Percentiles rank a stretch among this genome's conserved stretches.
Evolutionary conservation across 352 stramenopile genomes (phyloP).

Genomic region (Chrysophaeum taylorii): DNA sequence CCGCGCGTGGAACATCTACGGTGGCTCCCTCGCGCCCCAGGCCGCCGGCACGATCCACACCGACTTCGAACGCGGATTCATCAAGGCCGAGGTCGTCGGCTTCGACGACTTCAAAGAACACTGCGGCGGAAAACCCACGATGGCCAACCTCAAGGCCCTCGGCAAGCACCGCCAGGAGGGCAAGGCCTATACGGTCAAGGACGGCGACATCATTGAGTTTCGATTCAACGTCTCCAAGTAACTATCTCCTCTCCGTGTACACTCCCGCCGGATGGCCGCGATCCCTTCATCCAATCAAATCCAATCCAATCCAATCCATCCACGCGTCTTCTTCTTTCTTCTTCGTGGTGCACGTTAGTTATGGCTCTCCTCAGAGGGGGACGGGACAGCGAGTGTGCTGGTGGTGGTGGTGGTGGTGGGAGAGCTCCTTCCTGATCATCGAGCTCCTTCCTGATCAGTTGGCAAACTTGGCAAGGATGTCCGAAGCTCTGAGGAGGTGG

Average conservation of each 20-base stretch:
- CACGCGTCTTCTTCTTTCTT: too few species aligned
- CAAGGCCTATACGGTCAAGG: slow-evolving; percentile 71
- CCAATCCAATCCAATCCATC: too few species aligned
- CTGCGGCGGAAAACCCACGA: slow-evolving; percentile 51
- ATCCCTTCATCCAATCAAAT: too few species aligned
- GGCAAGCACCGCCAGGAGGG: slow-evolving; percentile 77
- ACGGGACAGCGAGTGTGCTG: too few species aligned
- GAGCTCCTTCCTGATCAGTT: too few species aligned
- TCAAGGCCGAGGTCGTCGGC: slow-evolving; percentile 50
- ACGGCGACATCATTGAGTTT: slow-evolving; percentile 80
- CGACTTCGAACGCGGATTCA: slow-evolving; percentile 98
- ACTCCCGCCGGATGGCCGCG: too few species aligned
- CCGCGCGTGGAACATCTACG: slow-evolving; percentile 96
- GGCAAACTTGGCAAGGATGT: slow-evolving; percentile 77
- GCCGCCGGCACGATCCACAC: slow-evolving; percentile 97
- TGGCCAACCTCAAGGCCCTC: slow-evolving; percentile 69
- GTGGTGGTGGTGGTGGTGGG: too few species aligned
- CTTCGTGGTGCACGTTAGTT: too few species aligned
- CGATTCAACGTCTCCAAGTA: slow-evolving; percentile 59
- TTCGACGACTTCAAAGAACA: slow-evolving; percentile 78
- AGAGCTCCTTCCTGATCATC: too few species aligned
- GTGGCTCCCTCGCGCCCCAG: slow-evolving; percentile 86
- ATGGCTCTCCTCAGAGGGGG: too few species aligned
- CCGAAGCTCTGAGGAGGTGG: slow-evolving; percentile 74
- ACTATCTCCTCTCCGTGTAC: too few species aligned